phyloP scores from a whole-genome alignment of 768 basidiomycete species.

The Mycena capillaripes region DNA sequence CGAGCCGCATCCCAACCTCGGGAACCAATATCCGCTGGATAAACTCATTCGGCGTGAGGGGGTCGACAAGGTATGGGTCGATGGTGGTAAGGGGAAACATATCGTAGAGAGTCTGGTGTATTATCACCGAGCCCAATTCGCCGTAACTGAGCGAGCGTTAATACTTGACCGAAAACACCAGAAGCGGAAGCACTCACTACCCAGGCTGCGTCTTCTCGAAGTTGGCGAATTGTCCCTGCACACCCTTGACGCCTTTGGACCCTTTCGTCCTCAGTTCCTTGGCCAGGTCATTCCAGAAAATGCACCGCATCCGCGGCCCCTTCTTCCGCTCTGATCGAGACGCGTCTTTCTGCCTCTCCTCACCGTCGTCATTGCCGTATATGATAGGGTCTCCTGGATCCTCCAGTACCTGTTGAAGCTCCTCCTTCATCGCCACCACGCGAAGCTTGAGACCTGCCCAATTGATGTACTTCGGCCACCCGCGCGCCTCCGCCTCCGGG shows the following conservation, averaged over 20 bases:
- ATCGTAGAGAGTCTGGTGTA: conserved; percentile 81
- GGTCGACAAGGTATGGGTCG: conserved; percentile 64
- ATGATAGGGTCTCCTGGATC: conserved; percentile 53
- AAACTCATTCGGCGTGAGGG: conserved; percentile 83
- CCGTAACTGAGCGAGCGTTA: conserved; percentile 76
- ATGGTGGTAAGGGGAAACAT: conserved; percentile 78
- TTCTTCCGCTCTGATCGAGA: conserved; percentile 32
- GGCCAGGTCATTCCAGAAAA: conserved; percentile 80
- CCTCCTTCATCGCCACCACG: conserved; percentile 63
- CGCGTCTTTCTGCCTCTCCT: conserved; percentile 39
- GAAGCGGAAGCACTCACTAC: conserved; percentile 72
- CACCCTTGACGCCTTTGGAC: conserved; percentile 72
- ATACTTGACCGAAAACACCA: not conserved
- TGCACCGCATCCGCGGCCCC: conserved; percentile 56
- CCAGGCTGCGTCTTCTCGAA: conserved; percentile 91
- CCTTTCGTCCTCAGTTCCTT: conserved; percentile 76
- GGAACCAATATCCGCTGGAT: conserved; percentile 91
- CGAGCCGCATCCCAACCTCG: conserved; percentile 86
- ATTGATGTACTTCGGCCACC: conserved; percentile 84
- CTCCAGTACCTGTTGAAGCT: conserved; percentile 65
- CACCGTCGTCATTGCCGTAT: conserved; percentile 40
- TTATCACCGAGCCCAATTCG: conserved; percentile 85
- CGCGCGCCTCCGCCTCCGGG: conserved; percentile 76
- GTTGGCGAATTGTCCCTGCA: conserved; percentile 80
- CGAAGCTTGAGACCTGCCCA: conserved; percentile 69